phyloP scores from a whole-genome alignment of 352 stramenopile genomes.

The Globisporangium paroecandrum region DNA sequence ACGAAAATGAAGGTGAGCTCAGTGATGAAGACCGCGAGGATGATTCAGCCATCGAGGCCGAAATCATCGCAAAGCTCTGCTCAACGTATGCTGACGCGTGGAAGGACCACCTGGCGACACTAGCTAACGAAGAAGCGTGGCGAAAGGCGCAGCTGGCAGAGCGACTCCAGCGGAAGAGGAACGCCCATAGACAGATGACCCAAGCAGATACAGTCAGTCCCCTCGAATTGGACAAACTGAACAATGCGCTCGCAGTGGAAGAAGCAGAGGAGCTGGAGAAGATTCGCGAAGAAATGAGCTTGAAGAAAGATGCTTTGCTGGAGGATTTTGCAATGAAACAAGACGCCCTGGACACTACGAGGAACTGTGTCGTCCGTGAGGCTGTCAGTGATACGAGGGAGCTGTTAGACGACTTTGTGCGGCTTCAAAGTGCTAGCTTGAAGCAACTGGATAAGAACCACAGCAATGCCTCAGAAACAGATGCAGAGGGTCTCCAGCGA shows the following conservation, averaged over 20 bases:
- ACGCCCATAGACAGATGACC: neutral
- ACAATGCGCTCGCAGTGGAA: constrained; percentile 1
- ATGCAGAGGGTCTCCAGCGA: neutral
- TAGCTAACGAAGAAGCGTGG: constrained; percentile 29
- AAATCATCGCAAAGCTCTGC: constrained; percentile 38
- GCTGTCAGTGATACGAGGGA: neutral
- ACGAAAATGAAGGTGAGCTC: neutral
- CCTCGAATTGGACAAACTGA: neutral
- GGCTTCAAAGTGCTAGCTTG: neutral
- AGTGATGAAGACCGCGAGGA: neutral
- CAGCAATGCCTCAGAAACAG: neutral
- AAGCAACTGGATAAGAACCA: neutral
- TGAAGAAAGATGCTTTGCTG: constrained; percentile 26
- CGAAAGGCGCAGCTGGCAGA: constrained; percentile 30
- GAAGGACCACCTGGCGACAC: constrained; percentile 22
- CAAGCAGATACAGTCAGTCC: neutral
- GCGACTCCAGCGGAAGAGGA: constrained; percentile 23
- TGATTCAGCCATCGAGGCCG: constrained; percentile 23
- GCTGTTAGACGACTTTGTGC: neutral
- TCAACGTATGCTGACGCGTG: constrained; percentile 29
- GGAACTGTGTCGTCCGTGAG: constrained; percentile 6
- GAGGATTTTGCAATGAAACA: constrained; percentile 36
- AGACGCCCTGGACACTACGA: constrained; percentile 31
- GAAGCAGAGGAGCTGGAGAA: constrained; percentile 13
- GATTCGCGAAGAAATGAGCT: constrained; percentile 7